Evolutionary conservation across 1,284 basidiomycete genomes (phyloP).

Genomic region (Serendipita sp.): DNA sequence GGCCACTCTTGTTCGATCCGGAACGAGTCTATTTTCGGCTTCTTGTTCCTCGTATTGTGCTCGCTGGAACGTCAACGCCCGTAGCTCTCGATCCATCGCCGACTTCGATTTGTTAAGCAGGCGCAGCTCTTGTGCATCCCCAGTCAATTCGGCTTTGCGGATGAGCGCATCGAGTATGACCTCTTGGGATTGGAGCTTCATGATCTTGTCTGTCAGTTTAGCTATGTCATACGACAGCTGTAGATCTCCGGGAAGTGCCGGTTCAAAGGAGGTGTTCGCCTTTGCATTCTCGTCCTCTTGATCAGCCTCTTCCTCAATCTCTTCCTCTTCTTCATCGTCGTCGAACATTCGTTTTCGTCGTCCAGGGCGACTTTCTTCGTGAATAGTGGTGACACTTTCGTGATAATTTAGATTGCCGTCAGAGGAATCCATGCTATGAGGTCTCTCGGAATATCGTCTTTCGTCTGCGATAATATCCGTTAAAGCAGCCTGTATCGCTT

Average conservation of each 20-base stretch:
- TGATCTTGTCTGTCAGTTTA: slow-evolving; percentile 59
- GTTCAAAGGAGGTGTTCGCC: slow-evolving; percentile 37
- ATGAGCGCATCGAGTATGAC: slow-evolving; percentile 74
- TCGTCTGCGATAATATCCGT: slow-evolving; percentile 87
- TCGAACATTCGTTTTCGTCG: slow-evolving; percentile 13
- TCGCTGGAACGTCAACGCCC: slow-evolving; percentile 78
- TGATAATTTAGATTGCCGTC: slow-evolving; percentile 7
- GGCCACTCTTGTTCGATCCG: slow-evolving; percentile 61
- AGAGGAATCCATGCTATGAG: slow-evolving; percentile 5
- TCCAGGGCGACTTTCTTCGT: slow-evolving; percentile 13
- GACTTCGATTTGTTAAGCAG: slow-evolving; percentile 71
- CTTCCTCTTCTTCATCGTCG: slow-evolving; percentile 32
- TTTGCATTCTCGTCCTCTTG: slow-evolving; percentile 12
- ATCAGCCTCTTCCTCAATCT: slow-evolving; percentile 14
- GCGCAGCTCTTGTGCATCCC: slow-evolving; percentile 71
- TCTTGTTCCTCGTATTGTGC: slow-evolving; percentile 85
- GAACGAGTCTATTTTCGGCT: slow-evolving; percentile 65
- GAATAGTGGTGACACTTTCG: slow-evolving; percentile 14
- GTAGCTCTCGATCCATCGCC: slow-evolving; percentile 67
- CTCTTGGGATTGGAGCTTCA: slow-evolving; percentile 66
- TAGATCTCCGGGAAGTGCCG: slow-evolving; percentile 73
- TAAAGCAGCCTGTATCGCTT: slow-evolving; percentile 85
- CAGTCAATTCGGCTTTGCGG: slow-evolving; percentile 86
- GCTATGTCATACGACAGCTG: slow-evolving; percentile 73
- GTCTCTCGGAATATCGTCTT: slow-evolving; percentile 27